Conservation (phyloP, 257 asterid species). For the Solanum medicagineum region DNA sequence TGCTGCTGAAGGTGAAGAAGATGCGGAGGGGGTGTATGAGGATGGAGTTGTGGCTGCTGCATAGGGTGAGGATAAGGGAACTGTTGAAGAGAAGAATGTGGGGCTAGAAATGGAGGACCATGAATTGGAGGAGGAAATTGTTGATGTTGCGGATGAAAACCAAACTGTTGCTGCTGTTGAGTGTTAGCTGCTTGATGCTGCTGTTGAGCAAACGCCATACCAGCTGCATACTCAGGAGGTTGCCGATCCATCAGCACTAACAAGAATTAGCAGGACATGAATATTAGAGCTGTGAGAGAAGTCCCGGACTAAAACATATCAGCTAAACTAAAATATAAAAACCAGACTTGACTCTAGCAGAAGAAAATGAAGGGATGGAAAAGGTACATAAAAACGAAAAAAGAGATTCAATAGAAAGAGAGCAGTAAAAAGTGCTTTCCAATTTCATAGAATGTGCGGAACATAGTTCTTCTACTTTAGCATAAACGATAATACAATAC, state of each 20-base stretch:
- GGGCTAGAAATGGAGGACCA: conserved; percentile 73
- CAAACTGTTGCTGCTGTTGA: conserved; percentile 56
- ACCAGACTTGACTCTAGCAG: neutral
- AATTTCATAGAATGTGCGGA: neutral
- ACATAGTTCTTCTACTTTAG: neutral
- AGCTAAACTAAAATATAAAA: neutral
- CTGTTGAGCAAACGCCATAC: conserved; percentile 71
- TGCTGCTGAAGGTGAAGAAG: conserved; percentile 37
- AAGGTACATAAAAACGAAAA: neutral
- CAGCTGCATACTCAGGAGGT: conserved; percentile 71
- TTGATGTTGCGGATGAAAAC: conserved; percentile 86
- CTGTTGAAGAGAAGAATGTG: conserved; percentile 80
- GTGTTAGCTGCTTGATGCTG: conserved; percentile 42
- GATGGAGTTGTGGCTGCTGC: conserved; percentile 63
- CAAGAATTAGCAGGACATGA: neutral
- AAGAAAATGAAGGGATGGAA: neutral
- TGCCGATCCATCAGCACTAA: conserved; percentile 63
- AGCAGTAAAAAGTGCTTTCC: neutral
- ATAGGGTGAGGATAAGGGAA: conserved; percentile 68
- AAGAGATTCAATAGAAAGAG: neutral
- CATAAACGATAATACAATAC: neutral
- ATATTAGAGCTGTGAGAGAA: neutral
- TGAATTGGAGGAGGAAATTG: conserved; percentile 72
- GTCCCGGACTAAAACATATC: neutral
- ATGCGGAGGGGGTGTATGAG: conserved; percentile 59